Base-by-base conservation (phyloP, 2,329 filamentous ascomycete species). In the Sclerotinia borealis region DNA sequence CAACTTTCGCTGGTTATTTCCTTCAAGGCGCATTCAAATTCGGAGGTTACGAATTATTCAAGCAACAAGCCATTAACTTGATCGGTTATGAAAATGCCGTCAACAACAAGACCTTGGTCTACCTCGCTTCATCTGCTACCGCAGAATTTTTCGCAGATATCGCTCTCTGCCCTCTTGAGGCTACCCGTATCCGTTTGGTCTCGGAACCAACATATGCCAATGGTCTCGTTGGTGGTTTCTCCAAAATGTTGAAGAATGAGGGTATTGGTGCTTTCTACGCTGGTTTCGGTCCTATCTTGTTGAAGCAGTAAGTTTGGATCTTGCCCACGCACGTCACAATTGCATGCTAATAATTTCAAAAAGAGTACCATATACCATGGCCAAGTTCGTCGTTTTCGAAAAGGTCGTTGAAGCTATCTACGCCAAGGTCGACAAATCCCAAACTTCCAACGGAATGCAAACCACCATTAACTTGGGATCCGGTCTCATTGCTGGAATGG, bases 41-140 rank as follows among this genome's bases (percentile, higher is more conserved):
- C 79, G 92, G 92, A 78, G 92, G 92, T 77, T 96, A 96, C 80
- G 92, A 96, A 82, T 88, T 96, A 81, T 96, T 96, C 89, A 96
- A 96, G 88, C 86, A 93, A 82, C 90, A 95, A 81, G 85, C 82
- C 76, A 95, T 96, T 79, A 89, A 91, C 83, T 67, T 83, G 68
- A 79, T 96, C 74, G 92, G 92, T 75, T 87, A 87, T 77, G 90
- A 93, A 79, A 85, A 82, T 69, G 90, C 90, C 72, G 83, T 83
- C 73, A 84, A 91, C 78, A 91, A 93, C 86, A 85, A 90, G 72
- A 92, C 89, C 67, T 86, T 85, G 70, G 87, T 93, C 79, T 93
- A 93, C 84, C 85, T 92, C 70, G 89, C 83, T 71, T 88, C 86
- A 48, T 81, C 86, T 68, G 86, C 83, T 63, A 77, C 79, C 62